Evolutionary conservation across 2,329 filamentous ascomycete species (phyloP), one percentile per base, ranked within the genome.

Genomic region (Dactylellina leptospora): DNA sequence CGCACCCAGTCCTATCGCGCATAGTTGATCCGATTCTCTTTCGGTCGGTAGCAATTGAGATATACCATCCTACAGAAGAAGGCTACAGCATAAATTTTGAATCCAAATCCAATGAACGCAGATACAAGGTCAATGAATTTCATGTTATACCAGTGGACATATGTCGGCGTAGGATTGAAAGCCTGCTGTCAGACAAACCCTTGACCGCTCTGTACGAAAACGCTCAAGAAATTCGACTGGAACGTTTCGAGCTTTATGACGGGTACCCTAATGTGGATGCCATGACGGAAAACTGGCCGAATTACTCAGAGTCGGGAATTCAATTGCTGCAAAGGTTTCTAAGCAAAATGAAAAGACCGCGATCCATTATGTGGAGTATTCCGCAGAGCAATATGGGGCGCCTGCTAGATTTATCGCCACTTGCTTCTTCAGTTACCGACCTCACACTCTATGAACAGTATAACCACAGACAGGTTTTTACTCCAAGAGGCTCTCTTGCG

Each of bases 291-390:
- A 50, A 2, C 16, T 56, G 20, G 28, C 42, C 60, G 5, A 20
- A 20, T 4, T 56, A 55, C 28, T 48, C 38, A 6, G 8, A 47
- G 11, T 20, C 33, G 4, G 27, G 40, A 4, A 48, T 55, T 22
- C 5, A 38, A 13, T n/a, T 44, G 10, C 10, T 64, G 20, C 48
- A 40, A 28, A 13, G 48, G 10, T 64, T 64, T n/a, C n/a, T 64
- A 10, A 45, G 60, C 20, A 40, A 40, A 5, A 55, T 64, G 60
- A 64, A 56, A 28, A 64, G 55, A 6, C 11, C 55, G 20, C 48
- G 18, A 13, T 40, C 3, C 5, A 33, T 1, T 23, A 62, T 45
- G 45, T 62, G 59, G 59, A 13, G 3, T 3, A 54, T 62, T 4
- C 47, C 59, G 3, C 42, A 8, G 16, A 53, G 47, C 16, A 54